Percentiles rank a stretch among this genome's conserved stretches.
Conservation (phyloP, 257 asterid genomes). For the Penstemon newberryi region DNA sequence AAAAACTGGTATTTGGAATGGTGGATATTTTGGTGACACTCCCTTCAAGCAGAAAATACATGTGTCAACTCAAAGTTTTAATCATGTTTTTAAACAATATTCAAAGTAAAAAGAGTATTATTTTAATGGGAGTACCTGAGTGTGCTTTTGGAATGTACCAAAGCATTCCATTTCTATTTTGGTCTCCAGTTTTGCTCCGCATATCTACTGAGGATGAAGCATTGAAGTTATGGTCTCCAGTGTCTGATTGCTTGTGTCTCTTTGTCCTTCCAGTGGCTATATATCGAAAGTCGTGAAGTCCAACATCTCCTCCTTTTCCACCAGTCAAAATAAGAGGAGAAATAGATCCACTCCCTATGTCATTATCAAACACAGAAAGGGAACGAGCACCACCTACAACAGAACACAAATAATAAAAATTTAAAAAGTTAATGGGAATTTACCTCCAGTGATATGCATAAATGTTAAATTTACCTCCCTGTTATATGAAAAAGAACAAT, state of each 20-base stretch:
- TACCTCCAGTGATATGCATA: no score
- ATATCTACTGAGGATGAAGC: conserved; percentile 61
- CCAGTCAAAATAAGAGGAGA: conserved; percentile 95
- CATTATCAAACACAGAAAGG: conserved; percentile 83
- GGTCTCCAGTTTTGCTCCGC: conserved; percentile 85
- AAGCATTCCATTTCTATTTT: conserved; percentile 97
- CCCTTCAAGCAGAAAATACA: conserved; percentile 49
- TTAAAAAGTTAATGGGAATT: background rate
- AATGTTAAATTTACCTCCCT: no score
- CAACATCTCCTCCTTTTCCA: conserved; percentile 93
- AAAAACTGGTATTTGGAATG: conserved; percentile 85
- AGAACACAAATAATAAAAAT: conserved; percentile 10
- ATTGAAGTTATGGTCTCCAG: conserved; percentile 55
- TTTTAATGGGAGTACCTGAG: conserved; percentile 53
- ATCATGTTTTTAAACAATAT: conserved; percentile 15
- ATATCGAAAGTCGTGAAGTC: conserved; percentile 97
- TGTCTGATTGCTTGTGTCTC: conserved; percentile 70
- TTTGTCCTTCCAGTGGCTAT: conserved; percentile 97
- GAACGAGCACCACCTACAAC: conserved; percentile 89
- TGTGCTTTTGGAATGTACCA: conserved; percentile 99
- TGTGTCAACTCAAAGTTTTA: conserved; percentile 31
- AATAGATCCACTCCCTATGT: conserved; percentile 91
- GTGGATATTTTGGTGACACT: conserved; percentile 83
- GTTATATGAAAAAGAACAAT: no score
- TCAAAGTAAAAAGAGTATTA: background rate